phyloP scores from a whole-genome alignment of 1,284 basidiomycete genomes.

The Rhodofomes roseus region DNA sequence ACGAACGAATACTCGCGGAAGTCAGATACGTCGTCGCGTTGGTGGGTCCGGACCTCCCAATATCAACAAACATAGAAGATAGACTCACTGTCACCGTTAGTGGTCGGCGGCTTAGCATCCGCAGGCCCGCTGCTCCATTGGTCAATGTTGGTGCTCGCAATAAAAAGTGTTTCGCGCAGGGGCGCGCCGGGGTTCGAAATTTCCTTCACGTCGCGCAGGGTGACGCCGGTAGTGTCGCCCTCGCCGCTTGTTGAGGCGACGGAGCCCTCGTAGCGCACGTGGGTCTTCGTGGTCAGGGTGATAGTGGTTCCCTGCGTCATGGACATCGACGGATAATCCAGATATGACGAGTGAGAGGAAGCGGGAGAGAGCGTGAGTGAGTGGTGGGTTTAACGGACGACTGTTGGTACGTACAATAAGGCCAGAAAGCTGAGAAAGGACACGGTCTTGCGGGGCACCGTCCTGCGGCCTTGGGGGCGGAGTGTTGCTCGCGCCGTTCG shows the following conservation, averaged over 20 bases:
- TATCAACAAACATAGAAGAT: conserved; percentile 1
- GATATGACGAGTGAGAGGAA: background rate
- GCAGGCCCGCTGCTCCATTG: conserved; percentile 71
- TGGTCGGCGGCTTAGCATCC: conserved; percentile 49
- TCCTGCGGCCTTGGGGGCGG: conserved; percentile 23
- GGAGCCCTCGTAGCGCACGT: conserved; percentile 67
- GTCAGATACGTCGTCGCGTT: background rate
- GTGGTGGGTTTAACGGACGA: background rate
- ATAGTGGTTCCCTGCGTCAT: conserved; percentile 63
- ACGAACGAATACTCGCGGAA: too few species aligned
- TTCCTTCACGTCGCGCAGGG: conserved; percentile 73
- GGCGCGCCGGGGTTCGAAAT: conserved; percentile 57
- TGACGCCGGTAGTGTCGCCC: conserved; percentile 66
- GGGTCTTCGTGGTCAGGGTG: conserved; percentile 64
- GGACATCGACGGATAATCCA: background rate
- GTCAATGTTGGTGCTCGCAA: conserved; percentile 69
- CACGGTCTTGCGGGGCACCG: conserved; percentile 48
- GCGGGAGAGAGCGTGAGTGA: background rate
- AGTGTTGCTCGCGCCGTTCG: conserved; percentile 42
- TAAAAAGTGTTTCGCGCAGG: conserved; percentile 64
- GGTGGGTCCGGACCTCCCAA: background rate
- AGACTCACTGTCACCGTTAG: conserved; percentile 66
- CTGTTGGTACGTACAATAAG: conserved; percentile 49
- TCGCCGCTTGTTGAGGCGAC: conserved; percentile 58
- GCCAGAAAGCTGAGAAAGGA: conserved; percentile 58